Evolutionary conservation across 306 rosid genomes (phyloP), one percentile per base, ranked within the genome.

Genomic region (Oemleria cerasiformis): DNA sequence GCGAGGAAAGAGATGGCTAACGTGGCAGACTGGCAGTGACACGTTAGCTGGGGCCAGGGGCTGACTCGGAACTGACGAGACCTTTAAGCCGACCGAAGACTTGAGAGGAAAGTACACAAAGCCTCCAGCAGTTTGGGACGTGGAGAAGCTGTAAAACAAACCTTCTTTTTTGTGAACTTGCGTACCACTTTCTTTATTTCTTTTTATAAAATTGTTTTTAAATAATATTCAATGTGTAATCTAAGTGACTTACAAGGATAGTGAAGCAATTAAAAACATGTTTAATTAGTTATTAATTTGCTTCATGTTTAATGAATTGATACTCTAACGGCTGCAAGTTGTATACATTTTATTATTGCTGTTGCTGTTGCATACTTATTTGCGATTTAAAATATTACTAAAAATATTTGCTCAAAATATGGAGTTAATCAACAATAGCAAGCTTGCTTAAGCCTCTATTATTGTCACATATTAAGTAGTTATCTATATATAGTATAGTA

Each of bases 101-200:
- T n/a, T 42, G 15, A 3, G 34, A 6, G 72, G 19, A 68, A 50
- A n/a, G 60, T n/a, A 50, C 20, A 11, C 9, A 43, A 8, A 38
- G 44, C 7, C 44, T 63, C 64, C 71, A 41, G 65, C 56, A 34
- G 38, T n/a, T 41, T 16, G 77, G 71, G 64, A 53, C 70, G 64
- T 73, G 65, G 70, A 64, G 23, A 73, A 16, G 44, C 19, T 49
- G 38, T 9, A 16, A 47, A 25, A 5, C 7, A 20, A 50, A 50
- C 0, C 7, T 49, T 17, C 36, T 44, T n/a, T 67, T 17, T 36
- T 42, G 13, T 36, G 59, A 17, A 8, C 59, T 17, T 67, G 30
- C 71, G 47, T 47, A n/a, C 12, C 12, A 19, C 17, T 8, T n/a
- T 20, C 14, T 6, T 50, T 17, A n/a, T 50, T 50, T 50, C 10